These are phyloP conservation scores for Strigomonas galati DNA, from an alignment of 208 protist genomes.

Conservation along the genomic window DNA sequence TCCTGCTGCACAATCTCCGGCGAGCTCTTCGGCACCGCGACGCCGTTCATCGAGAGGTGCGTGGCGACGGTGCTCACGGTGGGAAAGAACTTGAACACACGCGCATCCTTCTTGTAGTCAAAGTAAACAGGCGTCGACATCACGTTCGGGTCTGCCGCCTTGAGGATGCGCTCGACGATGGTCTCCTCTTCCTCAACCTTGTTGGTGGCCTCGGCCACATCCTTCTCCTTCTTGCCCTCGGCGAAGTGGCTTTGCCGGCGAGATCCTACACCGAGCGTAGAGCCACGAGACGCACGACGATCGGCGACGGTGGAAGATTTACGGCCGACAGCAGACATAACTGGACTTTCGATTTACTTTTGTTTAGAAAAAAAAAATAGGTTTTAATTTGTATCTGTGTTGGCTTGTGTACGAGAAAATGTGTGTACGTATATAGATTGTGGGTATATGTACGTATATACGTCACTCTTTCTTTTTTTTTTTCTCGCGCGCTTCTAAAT, in stretches of 20 bases:
- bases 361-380: not conserved
- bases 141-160: slow-evolving; percentile 90
- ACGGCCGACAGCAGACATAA: not conserved
- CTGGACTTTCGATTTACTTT: not conserved
- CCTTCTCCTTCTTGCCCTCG: slow-evolving; percentile 7
- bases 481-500: not conserved
- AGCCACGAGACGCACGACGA: slow-evolving; percentile 10
- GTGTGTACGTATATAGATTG: no score
- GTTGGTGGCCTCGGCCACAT: slow-evolving; percentile 17
- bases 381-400: no score
- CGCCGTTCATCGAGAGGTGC: slow-evolving; percentile 86
- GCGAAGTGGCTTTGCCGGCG: slow-evolving; percentile 27
- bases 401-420: no score
- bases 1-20: slow-evolving; percentile 88
- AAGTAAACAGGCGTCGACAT: slow-evolving; percentile 92
- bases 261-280: slow-evolving; percentile 5
- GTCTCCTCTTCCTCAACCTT: slow-evolving; percentile 70
- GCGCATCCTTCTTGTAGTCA: slow-evolving; percentile 91
- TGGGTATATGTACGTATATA: no score
- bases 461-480: not conserved
- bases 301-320: not conserved
- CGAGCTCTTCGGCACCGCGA: slow-evolving; percentile 72
- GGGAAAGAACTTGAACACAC: slow-evolving; percentile 85
- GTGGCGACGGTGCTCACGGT: slow-evolving; percentile 82
- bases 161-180: slow-evolving; percentile 91